These are phyloP conservation scores for Sarocladium brachiariae DNA, from an alignment of 2,329 filamentous ascomycete genomes.

Conservation along the genomic window DNA sequence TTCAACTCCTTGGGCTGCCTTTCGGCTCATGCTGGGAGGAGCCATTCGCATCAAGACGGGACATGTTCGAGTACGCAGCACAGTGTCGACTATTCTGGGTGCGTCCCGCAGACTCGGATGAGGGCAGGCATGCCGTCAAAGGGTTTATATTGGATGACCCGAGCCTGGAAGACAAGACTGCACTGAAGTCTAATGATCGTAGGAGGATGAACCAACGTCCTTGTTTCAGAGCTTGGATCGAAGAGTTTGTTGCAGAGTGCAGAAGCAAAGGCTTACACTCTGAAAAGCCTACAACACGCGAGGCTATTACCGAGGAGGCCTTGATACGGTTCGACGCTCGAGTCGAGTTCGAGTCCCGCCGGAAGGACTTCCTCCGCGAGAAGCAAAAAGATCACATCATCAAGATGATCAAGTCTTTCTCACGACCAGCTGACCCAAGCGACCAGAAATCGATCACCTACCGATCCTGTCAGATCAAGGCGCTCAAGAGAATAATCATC, in stretches of 20 bases:
- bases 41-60: conserved; percentile 47
- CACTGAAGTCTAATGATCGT: conserved; percentile 48
- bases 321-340: conserved; percentile 43
- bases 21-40: conserved; percentile 36
- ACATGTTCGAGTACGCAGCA: conserved; percentile 56
- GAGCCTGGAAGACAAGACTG: conserved; percentile 15
- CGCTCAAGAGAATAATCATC: conserved; percentile 44
- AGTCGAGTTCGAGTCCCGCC: conserved; percentile 35
- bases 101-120: conserved; percentile 16
- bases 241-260: conserved; percentile 54
- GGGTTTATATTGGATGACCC: not conserved
- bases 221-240: conserved; percentile 53
- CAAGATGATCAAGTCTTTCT: conserved; percentile 33
- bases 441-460: conserved; percentile 20
- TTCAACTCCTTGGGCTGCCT: conserved; percentile 59
- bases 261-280: conserved; percentile 30
- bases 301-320: conserved; percentile 44
- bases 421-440: conserved; percentile 22
- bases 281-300: conserved; percentile 24
- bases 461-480: conserved; percentile 30
- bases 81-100: conserved; percentile 52
- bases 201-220: conserved; percentile 47
- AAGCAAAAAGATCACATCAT: conserved; percentile 35
- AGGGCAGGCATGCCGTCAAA: conserved; percentile 19
- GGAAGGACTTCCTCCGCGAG: conserved; percentile 34